phyloP scores from a whole-genome alignment of 345 rosid genomes.

The Adansonia digitata region DNA sequence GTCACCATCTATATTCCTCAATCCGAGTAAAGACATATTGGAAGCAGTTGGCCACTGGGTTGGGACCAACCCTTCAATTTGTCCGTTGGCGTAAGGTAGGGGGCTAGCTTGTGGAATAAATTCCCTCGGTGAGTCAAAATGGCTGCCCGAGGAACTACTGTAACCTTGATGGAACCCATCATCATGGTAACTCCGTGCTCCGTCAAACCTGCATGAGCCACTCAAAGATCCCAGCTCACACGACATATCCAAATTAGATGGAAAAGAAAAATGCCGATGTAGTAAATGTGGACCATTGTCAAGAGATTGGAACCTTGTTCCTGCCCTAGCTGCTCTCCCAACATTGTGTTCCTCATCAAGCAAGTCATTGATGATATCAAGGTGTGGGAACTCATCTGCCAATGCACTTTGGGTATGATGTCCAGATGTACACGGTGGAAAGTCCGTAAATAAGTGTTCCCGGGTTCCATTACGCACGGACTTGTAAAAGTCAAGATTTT shows the following conservation, averaged over 20 bases:
- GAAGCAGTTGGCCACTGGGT: slow-evolving; percentile 62
- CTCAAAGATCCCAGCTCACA: slow-evolving; percentile 34
- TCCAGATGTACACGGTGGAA: slow-evolving; percentile 45
- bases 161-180: slow-evolving; percentile 45
- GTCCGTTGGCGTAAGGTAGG: slow-evolving; percentile 44
- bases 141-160: slow-evolving; percentile 29
- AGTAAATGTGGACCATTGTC: slow-evolving; percentile 37
- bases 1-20: slow-evolving; percentile 51
- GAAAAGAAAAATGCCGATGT: slow-evolving; percentile 52
- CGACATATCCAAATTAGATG: slow-evolving; percentile 41
- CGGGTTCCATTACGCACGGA: slow-evolving; percentile 21
- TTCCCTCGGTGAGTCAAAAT: slow-evolving; percentile 38
- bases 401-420: slow-evolving; percentile 41
- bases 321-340: slow-evolving; percentile 22
- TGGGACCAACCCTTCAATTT: slow-evolving; percentile 46
- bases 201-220: slow-evolving; percentile 54
- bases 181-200: slow-evolving; percentile 50
- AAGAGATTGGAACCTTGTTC: slow-evolving; percentile 28
- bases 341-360: slow-evolving; percentile 71
- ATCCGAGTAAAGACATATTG: slow-evolving; percentile 47
- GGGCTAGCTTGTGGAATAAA: slow-evolving; percentile 46
- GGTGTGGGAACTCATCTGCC: slow-evolving; percentile 86
- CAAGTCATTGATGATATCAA: slow-evolving; percentile 85
- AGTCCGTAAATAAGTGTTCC: slow-evolving; percentile 29
- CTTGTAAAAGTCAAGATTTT: slow-evolving; percentile 32